Evolutionary conservation across 768 basidiomycete species (phyloP).

Genomic region (Suillus subluteus): DNA sequence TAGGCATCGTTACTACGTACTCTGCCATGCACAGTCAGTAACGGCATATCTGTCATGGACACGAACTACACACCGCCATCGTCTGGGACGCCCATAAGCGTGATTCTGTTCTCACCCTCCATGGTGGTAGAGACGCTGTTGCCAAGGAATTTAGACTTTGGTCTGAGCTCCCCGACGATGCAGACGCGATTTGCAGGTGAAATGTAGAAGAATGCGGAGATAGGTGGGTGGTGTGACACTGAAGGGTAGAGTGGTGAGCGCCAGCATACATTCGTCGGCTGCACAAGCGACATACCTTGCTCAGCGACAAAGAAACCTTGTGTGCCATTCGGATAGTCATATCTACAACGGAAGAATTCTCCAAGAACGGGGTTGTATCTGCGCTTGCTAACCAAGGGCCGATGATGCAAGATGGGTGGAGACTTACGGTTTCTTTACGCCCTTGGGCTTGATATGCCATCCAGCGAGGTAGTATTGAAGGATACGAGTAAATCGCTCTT

Average conservation of each 20-base stretch:
- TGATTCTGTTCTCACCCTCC: slow-evolving; percentile 94
- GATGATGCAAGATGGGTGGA: slow-evolving; percentile 10
- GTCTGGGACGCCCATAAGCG: slow-evolving; percentile 78
- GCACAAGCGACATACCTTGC: slow-evolving; percentile 63
- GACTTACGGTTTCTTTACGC: slow-evolving; percentile 97
- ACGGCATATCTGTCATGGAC: slow-evolving; percentile 9
- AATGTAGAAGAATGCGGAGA: slow-evolving; percentile 95
- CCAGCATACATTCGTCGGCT: slow-evolving; percentile 8
- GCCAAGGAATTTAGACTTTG: slow-evolving; percentile 95
- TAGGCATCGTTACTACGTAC: slow-evolving; percentile 94
- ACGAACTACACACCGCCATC: slow-evolving; percentile 72
- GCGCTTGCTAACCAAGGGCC: slow-evolving; percentile 15
- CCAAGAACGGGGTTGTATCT: slow-evolving; percentile 98
- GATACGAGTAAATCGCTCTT: slow-evolving; percentile 90
- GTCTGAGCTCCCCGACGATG: slow-evolving; percentile 91
- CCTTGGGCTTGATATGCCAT: slow-evolving; percentile 99
- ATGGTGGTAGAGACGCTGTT: slow-evolving; percentile 96
- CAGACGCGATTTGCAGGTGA: slow-evolving; percentile 87
- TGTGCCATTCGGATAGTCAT: slow-evolving; percentile 90
- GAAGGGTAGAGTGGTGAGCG: slow-evolving; percentile 15
- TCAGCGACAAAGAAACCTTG: slow-evolving; percentile 96
- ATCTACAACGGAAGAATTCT: slow-evolving; percentile 96
- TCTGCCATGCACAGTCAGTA: slow-evolving; percentile 44
- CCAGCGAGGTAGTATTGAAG: slow-evolving; percentile 96
- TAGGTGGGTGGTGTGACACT: slow-evolving; percentile 95